Base-by-base conservation (phyloP, 108 stramenopile genomes). In the Cyclostephanos tholiformis region DNA sequence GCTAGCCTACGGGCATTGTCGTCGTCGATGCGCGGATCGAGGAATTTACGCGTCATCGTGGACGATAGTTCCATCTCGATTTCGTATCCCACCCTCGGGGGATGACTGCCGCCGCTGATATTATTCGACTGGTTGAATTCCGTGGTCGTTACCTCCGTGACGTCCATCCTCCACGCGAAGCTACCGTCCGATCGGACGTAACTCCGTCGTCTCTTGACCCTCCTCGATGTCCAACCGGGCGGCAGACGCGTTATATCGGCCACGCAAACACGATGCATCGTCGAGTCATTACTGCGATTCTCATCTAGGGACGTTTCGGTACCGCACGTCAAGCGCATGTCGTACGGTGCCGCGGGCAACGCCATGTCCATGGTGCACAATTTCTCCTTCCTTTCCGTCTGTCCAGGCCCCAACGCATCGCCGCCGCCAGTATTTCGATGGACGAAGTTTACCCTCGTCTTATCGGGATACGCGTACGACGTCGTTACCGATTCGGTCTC, bases 121-220 rank as follows among this genome's bases (percentile, higher is more conserved):
- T n/a, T n/a, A n/a, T n/a, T n/a, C n/a, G n/a, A n/a, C n/a, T n/a
- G n/a, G 41, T 75, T 39, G 12, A 55, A 71, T 26, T 80, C 75
- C n/a, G 80, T 75, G 10, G 90, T 80, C 17, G 88, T 88, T 27
- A 92, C 89, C 72, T 93, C 91, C 0, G 95, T 95, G 46, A 93
- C 87, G 80, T 95, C 95, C 56, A 95, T 82, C 68, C 89, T 91
- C 95, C 95, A 95, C 11, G 88, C 91, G 78, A 93, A 88, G 46
- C 88, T 86, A 19, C 79, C 82, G 69, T 93, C 91, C 27, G 72
- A 53, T 10, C 94, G 79, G 7, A 57, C 76, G 66, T 95, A 95
- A 55, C 87, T 88, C 49, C 91, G 84, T n/a, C 94, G 84, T 12
- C 94, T 84, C 57, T 95, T 92, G 75, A 92, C 77, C 5, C 91